These are phyloP conservation scores for Ascochyta fabae DNA, from an alignment of 2,329 filamentous ascomycete species.

Conservation along the genomic window DNA sequence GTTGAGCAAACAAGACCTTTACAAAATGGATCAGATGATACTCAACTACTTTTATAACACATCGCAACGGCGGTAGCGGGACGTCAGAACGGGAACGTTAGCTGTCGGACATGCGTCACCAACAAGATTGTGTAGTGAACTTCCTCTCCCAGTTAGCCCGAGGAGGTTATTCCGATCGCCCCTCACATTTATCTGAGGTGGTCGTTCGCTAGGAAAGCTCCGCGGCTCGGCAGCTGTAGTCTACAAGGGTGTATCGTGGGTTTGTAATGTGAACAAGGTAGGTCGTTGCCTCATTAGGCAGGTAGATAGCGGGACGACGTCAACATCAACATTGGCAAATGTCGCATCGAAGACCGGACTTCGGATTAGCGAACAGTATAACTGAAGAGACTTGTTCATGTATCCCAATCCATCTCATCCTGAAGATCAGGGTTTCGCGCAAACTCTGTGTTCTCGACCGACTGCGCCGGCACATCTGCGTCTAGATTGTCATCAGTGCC, in stretches of 20 bases:
- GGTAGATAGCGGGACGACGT: conserved; percentile 28
- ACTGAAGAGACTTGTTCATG: background rate
- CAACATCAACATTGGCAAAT: conserved; percentile 7
- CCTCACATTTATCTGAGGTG: conserved; percentile 2
- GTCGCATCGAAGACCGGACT: background rate
- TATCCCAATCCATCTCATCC: conserved; percentile 16
- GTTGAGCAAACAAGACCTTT: background rate
- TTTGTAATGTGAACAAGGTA: conserved; percentile 28
- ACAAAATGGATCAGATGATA: background rate
- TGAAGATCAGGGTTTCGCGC: background rate
- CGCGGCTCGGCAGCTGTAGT: conserved; percentile 36
- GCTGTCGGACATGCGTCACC: conserved; percentile 6
- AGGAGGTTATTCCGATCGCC: conserved; percentile 2
- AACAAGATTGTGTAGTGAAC: conserved; percentile 23
- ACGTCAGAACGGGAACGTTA: conserved; percentile 3
- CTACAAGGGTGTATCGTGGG: conserved; percentile 18
- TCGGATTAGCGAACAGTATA: background rate
- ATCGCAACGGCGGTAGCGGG: conserved; percentile 2
- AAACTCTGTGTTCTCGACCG: background rate
- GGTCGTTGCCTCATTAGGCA: conserved; percentile 37
- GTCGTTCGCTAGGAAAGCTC: conserved; percentile 11
- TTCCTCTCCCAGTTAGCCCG: conserved; percentile 38
- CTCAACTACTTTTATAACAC: conserved; percentile 22
- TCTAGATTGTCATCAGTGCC: conserved; percentile 6
- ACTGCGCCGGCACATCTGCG: conserved; percentile 14